Evolutionary conservation across 352 stramenopile genomes (phyloP).

Genomic region (Phytophthora capsici): DNA sequence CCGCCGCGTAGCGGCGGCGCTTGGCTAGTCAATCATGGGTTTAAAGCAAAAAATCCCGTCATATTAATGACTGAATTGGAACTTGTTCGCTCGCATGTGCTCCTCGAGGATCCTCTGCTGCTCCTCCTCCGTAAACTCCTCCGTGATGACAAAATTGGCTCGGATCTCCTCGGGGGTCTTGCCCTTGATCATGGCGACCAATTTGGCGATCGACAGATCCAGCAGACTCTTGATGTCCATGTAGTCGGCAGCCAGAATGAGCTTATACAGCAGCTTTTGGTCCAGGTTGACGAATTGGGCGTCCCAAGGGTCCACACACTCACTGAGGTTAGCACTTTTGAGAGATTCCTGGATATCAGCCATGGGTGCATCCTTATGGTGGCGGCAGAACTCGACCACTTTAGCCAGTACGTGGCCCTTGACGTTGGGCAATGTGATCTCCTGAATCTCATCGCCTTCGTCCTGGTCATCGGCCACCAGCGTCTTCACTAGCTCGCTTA

Average conservation of each 20-base stretch:
- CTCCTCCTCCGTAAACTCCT: conserved; percentile 71
- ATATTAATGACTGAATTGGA: too few species aligned
- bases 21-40: too few species aligned
- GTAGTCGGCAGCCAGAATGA: conserved; percentile 73
- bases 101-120: conserved; percentile 68
- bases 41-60: too few species aligned
- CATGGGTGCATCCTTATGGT: conserved; percentile 64
- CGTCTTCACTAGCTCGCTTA: conserved; percentile 65
- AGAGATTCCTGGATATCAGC: conserved; percentile 70
- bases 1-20: too few species aligned
- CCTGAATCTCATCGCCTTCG: conserved; percentile 37
- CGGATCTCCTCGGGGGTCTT: conserved; percentile 73
- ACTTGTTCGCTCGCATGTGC: conserved; percentile 53
- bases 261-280: conserved; percentile 70
- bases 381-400: conserved; percentile 64
- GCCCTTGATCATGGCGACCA: conserved; percentile 67
- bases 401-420: conserved; percentile 57
- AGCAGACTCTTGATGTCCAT: conserved; percentile 76
- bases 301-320: conserved; percentile 61
- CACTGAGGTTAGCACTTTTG: conserved; percentile 53
- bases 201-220: conserved; percentile 62
- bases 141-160: conserved; percentile 62
- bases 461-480: conserved; percentile 48
- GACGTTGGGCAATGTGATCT: conserved; percentile 69
- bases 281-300: conserved; percentile 55